These are phyloP conservation scores for Tolypocladium cylindrosporum DNA, from an alignment of 2,329 filamentous ascomycete species.

Conservation along the genomic window DNA sequence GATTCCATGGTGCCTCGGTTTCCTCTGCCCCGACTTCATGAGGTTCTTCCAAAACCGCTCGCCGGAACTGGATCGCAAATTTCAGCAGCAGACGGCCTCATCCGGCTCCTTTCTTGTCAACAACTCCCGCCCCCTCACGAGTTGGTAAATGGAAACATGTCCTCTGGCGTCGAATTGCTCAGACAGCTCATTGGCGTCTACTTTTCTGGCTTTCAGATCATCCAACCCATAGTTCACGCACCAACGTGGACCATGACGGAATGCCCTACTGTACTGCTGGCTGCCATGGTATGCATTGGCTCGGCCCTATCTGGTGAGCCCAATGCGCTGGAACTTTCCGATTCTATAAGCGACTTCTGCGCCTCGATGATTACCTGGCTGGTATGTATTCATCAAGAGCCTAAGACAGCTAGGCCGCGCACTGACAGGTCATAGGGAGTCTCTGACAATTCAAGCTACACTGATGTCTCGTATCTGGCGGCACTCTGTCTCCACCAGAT, in stretches of 20 bases:
- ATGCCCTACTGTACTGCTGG: conserved; percentile 14
- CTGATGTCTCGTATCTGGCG: conserved; percentile 14
- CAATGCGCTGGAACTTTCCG: conserved; percentile 8
- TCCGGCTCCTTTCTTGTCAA: conserved; percentile 13
- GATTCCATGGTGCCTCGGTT: conserved; percentile 6
- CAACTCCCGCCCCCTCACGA: conserved; percentile 8
- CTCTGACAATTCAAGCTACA: conserved; percentile 13
- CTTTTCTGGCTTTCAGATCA: conserved; percentile 15
- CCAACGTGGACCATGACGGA: conserved; percentile 15
- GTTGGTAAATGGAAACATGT: conserved; percentile 4
- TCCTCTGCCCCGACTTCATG: conserved; percentile 10
- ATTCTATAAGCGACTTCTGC: conserved; percentile 14
- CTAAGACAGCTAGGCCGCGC: too few species aligned
- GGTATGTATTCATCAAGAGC: conserved; percentile 5
- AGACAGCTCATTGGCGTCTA: conserved; percentile 13
- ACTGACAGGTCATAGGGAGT: conserved; percentile 7
- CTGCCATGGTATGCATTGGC: conserved; percentile 19
- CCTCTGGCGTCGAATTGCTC: conserved; percentile 11
- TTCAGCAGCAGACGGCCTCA: conserved; percentile 8
- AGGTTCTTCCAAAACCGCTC: conserved; percentile 6
- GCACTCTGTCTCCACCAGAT: conserved; percentile 20
- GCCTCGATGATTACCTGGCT: conserved; percentile 17
- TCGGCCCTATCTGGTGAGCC: conserved; percentile 11
- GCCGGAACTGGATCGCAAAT: neutral
- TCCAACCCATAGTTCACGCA: conserved; percentile 18